Evolutionary conservation across 192 early-diverging fungal genomes (phyloP).

Genomic region (Podila minutissima): DNA sequence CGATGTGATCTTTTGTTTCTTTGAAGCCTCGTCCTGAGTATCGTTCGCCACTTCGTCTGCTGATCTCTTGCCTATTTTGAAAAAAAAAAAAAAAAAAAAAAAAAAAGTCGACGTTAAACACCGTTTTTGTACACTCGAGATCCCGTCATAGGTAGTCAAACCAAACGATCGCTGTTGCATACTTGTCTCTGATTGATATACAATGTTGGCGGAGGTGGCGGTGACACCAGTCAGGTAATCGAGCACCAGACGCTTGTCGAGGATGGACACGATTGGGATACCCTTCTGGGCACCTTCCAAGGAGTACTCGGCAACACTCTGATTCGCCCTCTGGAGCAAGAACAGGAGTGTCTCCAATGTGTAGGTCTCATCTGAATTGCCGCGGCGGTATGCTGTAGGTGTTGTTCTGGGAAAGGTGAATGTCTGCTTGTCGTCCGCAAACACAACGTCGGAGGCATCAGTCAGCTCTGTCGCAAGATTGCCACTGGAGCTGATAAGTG

Average conservation of each 20-base stretch:
- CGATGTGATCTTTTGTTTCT: conserved; percentile 40
- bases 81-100: conserved; percentile 15
- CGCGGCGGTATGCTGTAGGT: conserved; percentile 65
- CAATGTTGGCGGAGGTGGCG: conserved; percentile 49
- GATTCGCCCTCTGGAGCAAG: conserved; percentile 69
- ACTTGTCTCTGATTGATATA: conserved; percentile 34
- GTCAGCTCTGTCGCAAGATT: conserved; percentile 52
- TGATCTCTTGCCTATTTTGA: conserved; percentile 37
- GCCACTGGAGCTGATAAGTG: conserved; percentile 56
- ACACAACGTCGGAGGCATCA: conserved; percentile 62
- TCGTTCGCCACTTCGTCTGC: conserved; percentile 47
- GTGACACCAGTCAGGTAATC: conserved; percentile 77
- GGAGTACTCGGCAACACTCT: conserved; percentile 80
- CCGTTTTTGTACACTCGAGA: not conserved
- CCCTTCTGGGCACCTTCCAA: conserved; percentile 66
- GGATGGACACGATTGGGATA: conserved; percentile 74
- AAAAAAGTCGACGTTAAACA: conserved; percentile 17
- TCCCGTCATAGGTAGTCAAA: not conserved
- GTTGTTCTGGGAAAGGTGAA: conserved; percentile 66
- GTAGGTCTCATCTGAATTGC: conserved; percentile 71
- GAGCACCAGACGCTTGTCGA: conserved; percentile 75
- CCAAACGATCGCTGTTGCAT: not conserved
- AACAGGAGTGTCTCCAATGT: conserved; percentile 77
- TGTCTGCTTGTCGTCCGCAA: conserved; percentile 58
- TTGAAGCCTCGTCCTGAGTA: conserved; percentile 41